Conservation (phyloP, 2,329 filamentous ascomycete genomes). For the Blastomyces emzantsi region DNA sequence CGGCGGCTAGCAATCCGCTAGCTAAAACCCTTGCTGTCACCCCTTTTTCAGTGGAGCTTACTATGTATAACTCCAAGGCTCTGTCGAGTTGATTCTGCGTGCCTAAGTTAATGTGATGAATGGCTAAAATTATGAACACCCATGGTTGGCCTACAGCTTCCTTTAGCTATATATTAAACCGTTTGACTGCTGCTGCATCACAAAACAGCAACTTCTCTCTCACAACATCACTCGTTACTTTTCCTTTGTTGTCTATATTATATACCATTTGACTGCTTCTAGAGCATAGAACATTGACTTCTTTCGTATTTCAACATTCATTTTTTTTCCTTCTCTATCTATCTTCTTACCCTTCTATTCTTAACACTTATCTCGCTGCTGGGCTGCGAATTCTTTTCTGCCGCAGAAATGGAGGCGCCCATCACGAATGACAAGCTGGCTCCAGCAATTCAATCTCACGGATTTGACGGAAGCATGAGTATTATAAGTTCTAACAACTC, state of each 20-base stretch:
- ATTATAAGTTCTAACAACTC: slow-evolving; percentile 6
- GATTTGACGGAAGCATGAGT: background rate
- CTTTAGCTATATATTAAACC: background rate
- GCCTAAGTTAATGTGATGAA: background rate
- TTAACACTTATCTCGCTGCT: no score
- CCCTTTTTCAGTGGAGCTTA: background rate
- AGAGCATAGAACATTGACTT: background rate
- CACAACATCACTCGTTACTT: no score
- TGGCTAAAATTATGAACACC: background rate
- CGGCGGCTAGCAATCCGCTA: no score
- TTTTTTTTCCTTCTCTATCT: no score
- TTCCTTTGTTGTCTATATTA: no score
- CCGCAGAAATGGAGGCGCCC: background rate
- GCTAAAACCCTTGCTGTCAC: no score
- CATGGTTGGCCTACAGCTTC: background rate
- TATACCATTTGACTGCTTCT: background rate
- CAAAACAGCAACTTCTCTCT: no score
- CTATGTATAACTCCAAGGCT: background rate
- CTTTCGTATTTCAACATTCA: no score
- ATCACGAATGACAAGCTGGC: background rate
- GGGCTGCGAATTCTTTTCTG: background rate
- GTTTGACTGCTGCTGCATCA: no score
- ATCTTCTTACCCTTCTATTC: no score
- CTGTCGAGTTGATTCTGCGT: background rate
- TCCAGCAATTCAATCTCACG: background rate